Evolutionary conservation across 1,139 yeast genomes (phyloP).

Genomic region (Trichomonascaceae sp.): DNA sequence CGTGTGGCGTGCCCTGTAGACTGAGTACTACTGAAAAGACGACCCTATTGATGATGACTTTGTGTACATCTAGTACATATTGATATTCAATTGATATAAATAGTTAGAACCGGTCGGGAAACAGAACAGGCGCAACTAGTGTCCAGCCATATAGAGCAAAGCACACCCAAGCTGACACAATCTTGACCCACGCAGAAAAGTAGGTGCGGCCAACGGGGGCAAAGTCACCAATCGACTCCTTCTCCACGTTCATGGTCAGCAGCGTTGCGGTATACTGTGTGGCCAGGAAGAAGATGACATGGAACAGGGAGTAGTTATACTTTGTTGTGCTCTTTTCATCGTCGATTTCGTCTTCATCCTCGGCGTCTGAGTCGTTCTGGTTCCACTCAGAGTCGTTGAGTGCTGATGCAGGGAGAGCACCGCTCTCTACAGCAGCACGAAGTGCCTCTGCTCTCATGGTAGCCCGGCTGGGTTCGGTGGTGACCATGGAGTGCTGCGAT

Average conservation of each 20-base stretch:
- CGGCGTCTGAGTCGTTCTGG: constrained; percentile 10
- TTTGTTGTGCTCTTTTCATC: constrained; percentile 60
- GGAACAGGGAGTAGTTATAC: constrained; percentile 83
- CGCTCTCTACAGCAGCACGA: constrained; percentile 88
- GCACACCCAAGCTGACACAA: constrained; percentile 86
- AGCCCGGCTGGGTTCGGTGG: constrained; percentile 49
- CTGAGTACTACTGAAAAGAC: too few relatives aligned
- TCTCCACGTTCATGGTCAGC: constrained; percentile 79
- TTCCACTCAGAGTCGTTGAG: constrained; percentile 50
- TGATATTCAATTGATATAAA: too few relatives aligned
- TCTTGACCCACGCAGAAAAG: constrained; percentile 90
- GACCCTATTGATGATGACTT: too few relatives aligned
- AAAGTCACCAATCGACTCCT: constrained; percentile 77
- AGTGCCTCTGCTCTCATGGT: constrained; percentile 83
- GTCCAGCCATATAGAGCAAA: constrained; percentile 83
- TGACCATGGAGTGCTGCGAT: constrained; percentile 26
- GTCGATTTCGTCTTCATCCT: constrained; percentile 32
- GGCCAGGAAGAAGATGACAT: constrained; percentile 82
- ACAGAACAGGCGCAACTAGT: constrained; percentile 70
- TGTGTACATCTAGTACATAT: too few relatives aligned
- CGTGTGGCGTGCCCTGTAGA: too few relatives aligned
- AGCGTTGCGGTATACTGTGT: constrained; percentile 95
- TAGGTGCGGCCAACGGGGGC: constrained; percentile 96
- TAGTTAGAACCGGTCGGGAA: constrained; percentile 74
- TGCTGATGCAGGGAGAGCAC: constrained; percentile 89